These are phyloP conservation scores for Cladosporium sp. DNA, from an alignment of 2,329 filamentous ascomycete genomes.

Conservation along the genomic window DNA sequence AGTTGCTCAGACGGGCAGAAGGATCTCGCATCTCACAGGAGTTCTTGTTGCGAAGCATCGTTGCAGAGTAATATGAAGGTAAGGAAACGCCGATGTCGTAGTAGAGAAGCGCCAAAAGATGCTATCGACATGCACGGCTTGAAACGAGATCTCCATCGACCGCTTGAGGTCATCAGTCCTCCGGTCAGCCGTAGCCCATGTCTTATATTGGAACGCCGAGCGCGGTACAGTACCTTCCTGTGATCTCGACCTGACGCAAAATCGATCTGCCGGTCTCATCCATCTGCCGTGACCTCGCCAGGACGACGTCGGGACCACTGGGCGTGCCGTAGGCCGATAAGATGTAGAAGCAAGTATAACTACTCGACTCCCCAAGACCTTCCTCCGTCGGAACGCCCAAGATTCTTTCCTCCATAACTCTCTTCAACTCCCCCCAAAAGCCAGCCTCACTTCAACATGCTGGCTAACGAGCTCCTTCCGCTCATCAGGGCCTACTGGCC, in stretches of 20 bases:
- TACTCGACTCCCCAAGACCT: neutral
- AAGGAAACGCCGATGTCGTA: neutral
- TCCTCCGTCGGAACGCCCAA: neutral
- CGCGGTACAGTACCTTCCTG: neutral
- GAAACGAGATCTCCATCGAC: too few species aligned
- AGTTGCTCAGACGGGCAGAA: neutral
- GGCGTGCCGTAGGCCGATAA: slow-evolving; percentile 9
- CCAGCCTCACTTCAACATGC: slow-evolving; percentile 23
- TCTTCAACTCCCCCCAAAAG: neutral
- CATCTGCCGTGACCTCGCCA: slow-evolving; percentile 7
- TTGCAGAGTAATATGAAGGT: neutral
- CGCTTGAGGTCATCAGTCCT: neutral
- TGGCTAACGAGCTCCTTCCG: slow-evolving; percentile 25
- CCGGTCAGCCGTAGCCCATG: neutral
- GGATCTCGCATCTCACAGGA: too few species aligned
- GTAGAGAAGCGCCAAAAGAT: neutral
- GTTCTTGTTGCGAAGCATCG: too few species aligned
- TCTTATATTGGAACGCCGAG: neutral
- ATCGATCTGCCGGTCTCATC: neutral
- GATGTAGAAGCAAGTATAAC: neutral
- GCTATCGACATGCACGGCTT: too few species aligned
- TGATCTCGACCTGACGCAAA: neutral
- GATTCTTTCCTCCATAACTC: neutral
- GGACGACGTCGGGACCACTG: neutral
- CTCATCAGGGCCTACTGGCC: slow-evolving; percentile 40